phyloP scores from a whole-genome alignment of 1,284 basidiomycete species.

The Tylopilus orsonianus region DNA sequence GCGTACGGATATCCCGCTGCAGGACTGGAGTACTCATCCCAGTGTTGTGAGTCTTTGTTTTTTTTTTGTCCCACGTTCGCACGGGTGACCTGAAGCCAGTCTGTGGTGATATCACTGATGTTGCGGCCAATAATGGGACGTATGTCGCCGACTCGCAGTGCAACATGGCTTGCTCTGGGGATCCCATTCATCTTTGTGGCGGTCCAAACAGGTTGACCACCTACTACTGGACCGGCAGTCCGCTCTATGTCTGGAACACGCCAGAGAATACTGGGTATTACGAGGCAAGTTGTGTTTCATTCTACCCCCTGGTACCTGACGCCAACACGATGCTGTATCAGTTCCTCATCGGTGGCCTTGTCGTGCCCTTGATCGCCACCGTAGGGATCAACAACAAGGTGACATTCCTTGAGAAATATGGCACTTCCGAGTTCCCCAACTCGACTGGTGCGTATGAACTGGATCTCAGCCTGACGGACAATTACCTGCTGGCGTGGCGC shows the following conservation, averaged over 20 bases:
- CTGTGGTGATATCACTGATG: conserved; percentile 65
- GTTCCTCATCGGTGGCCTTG: conserved; percentile 62
- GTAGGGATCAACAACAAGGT: conserved; percentile 78
- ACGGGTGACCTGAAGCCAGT: conserved; percentile 38
- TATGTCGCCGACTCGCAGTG: conserved; percentile 53
- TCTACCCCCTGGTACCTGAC: too few species aligned
- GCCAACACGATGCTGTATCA: too few species aligned
- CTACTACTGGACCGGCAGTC: conserved; percentile 59
- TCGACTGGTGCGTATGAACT: conserved; percentile 77
- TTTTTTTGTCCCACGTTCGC: background rate
- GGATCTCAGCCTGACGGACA: conserved; percentile 53
- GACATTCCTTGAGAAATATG: conserved; percentile 68
- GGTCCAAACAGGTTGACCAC: conserved; percentile 47
- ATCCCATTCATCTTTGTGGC: conserved; percentile 65
- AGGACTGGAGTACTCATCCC: conserved; percentile 57
- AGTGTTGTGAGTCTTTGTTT: conserved; percentile 57
- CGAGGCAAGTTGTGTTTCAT: conserved; percentile 54
- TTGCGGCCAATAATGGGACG: conserved; percentile 41
- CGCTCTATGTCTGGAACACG: conserved; percentile 59
- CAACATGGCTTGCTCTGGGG: conserved; percentile 61
- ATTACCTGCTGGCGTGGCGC: conserved; percentile 63
- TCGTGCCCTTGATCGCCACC: conserved; percentile 70
- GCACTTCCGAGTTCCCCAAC: conserved; percentile 55
- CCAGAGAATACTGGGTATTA: conserved; percentile 65
- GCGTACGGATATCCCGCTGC: conserved; percentile 65